Evolutionary conservation across 2,329 filamentous ascomycete species (phyloP).

Genomic region (Ophiostoma tasmaniense): DNA sequence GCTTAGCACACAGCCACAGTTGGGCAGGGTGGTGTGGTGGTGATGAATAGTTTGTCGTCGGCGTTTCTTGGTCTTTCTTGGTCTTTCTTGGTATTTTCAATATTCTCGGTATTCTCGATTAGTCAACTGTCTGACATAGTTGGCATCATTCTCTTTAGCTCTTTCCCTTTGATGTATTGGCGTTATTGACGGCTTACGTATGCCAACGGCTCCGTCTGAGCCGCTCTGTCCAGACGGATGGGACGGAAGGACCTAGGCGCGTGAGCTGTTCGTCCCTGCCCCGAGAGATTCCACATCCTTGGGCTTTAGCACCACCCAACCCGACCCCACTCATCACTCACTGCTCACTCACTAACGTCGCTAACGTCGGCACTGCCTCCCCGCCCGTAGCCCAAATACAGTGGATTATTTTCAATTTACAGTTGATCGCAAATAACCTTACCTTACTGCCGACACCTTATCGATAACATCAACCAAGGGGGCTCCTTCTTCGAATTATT

Average conservation of each 20-base stretch:
- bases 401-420: background rate
- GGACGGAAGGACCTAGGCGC: background rate
- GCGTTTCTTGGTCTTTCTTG: background rate
- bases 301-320: background rate
- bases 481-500: background rate
- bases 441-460: constrained; percentile 4
- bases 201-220: background rate
- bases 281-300: background rate
- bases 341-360: background rate
- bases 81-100: background rate
- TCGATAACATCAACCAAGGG: background rate
- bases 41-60: background rate
- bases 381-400: background rate
- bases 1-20: background rate
- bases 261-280: background rate
- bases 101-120: background rate
- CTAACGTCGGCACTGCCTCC: background rate
- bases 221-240: background rate
- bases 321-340: background rate
- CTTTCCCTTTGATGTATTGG: background rate
- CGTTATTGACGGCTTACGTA: background rate
- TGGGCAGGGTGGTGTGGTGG: background rate
- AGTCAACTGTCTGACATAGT: background rate
- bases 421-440: background rate
- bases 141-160: no score